Conservation (phyloP, 352 stramenopile genomes). For the Lagenidium giganteum region DNA sequence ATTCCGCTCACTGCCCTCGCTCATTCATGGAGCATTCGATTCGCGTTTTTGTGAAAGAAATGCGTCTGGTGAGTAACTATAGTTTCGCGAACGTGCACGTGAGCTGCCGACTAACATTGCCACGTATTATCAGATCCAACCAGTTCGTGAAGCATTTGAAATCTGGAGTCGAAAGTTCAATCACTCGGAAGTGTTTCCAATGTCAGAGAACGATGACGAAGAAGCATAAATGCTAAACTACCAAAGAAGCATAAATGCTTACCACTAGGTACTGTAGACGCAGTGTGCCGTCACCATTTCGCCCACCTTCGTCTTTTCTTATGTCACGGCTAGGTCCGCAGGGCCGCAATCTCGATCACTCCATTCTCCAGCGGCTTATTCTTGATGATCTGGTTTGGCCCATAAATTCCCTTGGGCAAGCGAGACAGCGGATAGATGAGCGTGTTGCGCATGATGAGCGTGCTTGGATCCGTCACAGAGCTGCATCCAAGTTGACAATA, state of each 20-base stretch:
- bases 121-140: slow-evolving; percentile 19
- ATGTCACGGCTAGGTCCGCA: too few species aligned
- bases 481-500: slow-evolving; percentile 68
- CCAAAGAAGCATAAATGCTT: too few species aligned
- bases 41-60: slow-evolving; percentile 49
- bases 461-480: slow-evolving; percentile 68
- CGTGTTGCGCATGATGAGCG: slow-evolving; percentile 48
- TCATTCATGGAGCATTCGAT: slow-evolving; percentile 52
- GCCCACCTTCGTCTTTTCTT: too few species aligned
- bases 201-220: too few species aligned
- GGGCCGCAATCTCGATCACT: slow-evolving; percentile 44
- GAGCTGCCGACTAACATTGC: neutral
- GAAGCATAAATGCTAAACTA: too few species aligned
- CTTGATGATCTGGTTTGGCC: slow-evolving; percentile 63
- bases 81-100: neutral
- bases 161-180: slow-evolving; percentile 46
- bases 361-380: slow-evolving; percentile 76
- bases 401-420: slow-evolving; percentile 63
- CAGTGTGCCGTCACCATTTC: too few species aligned
- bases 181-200: slow-evolving; percentile 31
- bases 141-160: slow-evolving; percentile 44
- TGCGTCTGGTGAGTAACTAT: slow-evolving; percentile 24
- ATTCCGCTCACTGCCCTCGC: slow-evolving; percentile 53
- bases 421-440: slow-evolving; percentile 64
- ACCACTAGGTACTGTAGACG: too few species aligned